These are phyloP conservation scores for Narthecium ossifragum DNA, from an alignment of 106 monocot species.

Conservation along the genomic window DNA sequence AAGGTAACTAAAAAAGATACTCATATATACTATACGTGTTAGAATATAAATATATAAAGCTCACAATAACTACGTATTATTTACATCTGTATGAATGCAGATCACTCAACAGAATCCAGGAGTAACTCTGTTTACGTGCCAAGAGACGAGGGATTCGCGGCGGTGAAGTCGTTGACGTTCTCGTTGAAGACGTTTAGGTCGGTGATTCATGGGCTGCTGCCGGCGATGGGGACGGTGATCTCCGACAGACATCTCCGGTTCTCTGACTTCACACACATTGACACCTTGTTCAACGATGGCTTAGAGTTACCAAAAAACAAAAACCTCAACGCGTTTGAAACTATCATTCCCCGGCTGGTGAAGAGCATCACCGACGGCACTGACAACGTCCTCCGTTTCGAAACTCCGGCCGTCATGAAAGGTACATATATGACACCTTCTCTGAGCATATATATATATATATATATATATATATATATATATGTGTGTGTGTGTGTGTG, in stretches of 20 bases:
- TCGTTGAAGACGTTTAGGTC: constrained; percentile 27
- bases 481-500: too few relatives aligned
- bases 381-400: constrained; percentile 35
- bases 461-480: background rate
- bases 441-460: background rate
- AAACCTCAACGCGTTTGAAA: background rate
- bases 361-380: constrained; percentile 20
- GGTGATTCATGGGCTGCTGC: constrained; percentile 38
- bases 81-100: constrained; percentile 12
- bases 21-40: too few relatives aligned
- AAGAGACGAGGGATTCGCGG: constrained; percentile 63
- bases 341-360: constrained; percentile 39
- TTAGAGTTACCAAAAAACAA: constrained; percentile 16
- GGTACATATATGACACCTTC: constrained; percentile 16
- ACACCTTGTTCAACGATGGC: constrained; percentile 43
- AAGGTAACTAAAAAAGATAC: constrained; percentile 13
- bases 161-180: constrained; percentile 38
- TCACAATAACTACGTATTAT: too few relatives aligned
- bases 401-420: constrained; percentile 41
- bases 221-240: constrained; percentile 21
- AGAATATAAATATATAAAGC: too few relatives aligned
- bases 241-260: constrained; percentile 26
- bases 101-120: constrained; percentile 28
- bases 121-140: constrained; percentile 37
- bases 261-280: constrained; percentile 63